phyloP scores from a whole-genome alignment of 169 alveolate species.

The Plasmodium cynomolgi region DNA sequence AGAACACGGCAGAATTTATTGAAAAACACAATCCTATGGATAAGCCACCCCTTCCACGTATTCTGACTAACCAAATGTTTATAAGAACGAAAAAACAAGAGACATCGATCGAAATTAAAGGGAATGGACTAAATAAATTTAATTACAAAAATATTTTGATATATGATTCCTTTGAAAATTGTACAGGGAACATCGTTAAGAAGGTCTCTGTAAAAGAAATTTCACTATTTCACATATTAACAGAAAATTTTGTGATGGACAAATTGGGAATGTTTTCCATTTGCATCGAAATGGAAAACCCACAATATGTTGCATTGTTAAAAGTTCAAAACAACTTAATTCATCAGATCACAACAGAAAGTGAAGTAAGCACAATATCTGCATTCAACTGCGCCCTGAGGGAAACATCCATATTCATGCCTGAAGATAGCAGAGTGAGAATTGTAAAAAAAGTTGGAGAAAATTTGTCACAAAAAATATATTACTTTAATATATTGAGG shows the following conservation, averaged over 20 bases:
- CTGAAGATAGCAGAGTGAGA: background rate
- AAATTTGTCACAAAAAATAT: background rate
- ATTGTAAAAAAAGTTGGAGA: background rate
- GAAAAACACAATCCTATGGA: background rate
- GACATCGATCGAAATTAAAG: slow-evolving; percentile 14
- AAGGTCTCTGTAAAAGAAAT: background rate
- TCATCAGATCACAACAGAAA: background rate
- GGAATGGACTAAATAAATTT: background rate
- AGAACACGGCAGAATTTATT: background rate
- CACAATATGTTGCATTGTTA: background rate
- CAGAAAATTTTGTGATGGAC: background rate
- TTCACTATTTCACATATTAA: slow-evolving; percentile 3
- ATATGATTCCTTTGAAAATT: slow-evolving; percentile 3
- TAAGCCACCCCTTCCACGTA: background rate
- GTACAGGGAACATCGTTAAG: background rate
- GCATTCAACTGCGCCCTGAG: slow-evolving; percentile 16
- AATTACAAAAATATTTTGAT: background rate
- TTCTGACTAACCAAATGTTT: slow-evolving; percentile 6
- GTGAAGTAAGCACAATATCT: slow-evolving; percentile 1
- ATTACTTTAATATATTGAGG: background rate
- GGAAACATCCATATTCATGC: background rate
- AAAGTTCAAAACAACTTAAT: slow-evolving; percentile 44
- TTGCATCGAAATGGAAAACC: background rate
- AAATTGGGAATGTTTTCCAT: slow-evolving; percentile 25
- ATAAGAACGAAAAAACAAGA: background rate